phyloP scores from a whole-genome alignment of 2,329 filamentous ascomycete species.

The Aureobasidium musti region DNA sequence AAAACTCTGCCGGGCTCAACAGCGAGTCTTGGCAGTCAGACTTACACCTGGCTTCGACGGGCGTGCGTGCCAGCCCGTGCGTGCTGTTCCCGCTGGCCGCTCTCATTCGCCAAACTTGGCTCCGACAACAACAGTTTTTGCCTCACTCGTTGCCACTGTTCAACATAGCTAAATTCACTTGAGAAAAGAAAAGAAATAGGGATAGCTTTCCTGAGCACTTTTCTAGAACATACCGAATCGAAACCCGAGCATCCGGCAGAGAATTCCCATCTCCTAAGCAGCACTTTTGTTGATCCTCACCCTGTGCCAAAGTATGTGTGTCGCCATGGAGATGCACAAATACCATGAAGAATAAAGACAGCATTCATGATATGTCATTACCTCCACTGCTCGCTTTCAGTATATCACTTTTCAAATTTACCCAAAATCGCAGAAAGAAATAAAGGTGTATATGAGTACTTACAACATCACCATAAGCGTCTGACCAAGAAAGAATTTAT shows the following conservation, averaged over 20 bases:
- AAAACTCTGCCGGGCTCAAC: slow-evolving; percentile 13
- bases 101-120: neutral
- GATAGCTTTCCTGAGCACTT: neutral
- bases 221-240: slow-evolving; percentile 5
- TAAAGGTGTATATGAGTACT: no score
- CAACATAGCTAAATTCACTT: neutral
- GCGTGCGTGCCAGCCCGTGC: neutral
- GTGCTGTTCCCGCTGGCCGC: neutral
- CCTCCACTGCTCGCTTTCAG: no score
- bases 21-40: neutral
- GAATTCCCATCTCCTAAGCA: neutral
- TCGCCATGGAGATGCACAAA: neutral
- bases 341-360: neutral
- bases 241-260: neutral
- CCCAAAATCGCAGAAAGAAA: no score
- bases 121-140: slow-evolving; percentile 5
- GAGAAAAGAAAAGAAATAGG: neutral
- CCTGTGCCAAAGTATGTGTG: neutral
- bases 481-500: no score
- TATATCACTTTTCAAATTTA: no score
- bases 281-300: neutral
- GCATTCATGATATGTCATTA: no score
- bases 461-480: no score
- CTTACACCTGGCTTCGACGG: neutral
- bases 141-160: slow-evolving; percentile 19